Percentiles rank a stretch among this genome's conserved stretches.
Conservation (phyloP, 441 rosid genomes). For the Francoa sonchifolia region DNA sequence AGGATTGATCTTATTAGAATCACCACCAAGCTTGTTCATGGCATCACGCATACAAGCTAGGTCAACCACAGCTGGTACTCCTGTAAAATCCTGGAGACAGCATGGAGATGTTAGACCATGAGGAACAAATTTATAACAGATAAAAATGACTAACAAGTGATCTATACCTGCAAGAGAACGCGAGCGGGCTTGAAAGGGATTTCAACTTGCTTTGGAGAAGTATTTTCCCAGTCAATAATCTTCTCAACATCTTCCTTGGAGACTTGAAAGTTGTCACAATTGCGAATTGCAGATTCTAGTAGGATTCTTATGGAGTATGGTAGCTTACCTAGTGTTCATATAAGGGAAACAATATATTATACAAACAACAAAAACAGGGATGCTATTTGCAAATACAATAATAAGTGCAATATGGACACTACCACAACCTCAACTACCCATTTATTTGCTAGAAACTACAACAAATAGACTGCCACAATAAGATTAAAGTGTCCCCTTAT, state of each 20-base stretch:
- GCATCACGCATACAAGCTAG: conserved; percentile 99
- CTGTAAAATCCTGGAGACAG: conserved; percentile 79
- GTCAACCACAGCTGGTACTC: conserved; percentile 97
- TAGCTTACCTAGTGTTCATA: conserved; percentile 46
- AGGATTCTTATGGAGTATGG: conserved; percentile 94
- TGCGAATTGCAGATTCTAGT: conserved; percentile 94
- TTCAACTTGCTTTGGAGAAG: conserved; percentile 88
- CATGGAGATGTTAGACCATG: conserved; percentile 3
- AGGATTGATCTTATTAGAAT: conserved; percentile 89
- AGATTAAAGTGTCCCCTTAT: no score
- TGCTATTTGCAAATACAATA: no score
- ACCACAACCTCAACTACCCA: no score
- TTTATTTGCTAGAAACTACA: no score
- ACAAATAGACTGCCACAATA: no score
- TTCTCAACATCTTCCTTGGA: conserved; percentile 78
- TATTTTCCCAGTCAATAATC: conserved; percentile 94
- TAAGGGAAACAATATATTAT: conserved; percentile 10
- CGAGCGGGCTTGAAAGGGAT: conserved; percentile 99
- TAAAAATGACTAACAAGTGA: background rate
- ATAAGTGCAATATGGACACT: no score
- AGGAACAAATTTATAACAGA: no score
- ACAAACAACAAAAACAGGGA: no score
- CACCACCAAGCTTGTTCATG: conserved; percentile 83
- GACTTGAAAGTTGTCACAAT: conserved; percentile 97
- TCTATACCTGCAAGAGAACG: conserved; percentile 97